Percentiles rank a stretch among this genome's conserved stretches.
Conservation (phyloP, 1,284 basidiomycete species). For the Ustilago nuda region DNA sequence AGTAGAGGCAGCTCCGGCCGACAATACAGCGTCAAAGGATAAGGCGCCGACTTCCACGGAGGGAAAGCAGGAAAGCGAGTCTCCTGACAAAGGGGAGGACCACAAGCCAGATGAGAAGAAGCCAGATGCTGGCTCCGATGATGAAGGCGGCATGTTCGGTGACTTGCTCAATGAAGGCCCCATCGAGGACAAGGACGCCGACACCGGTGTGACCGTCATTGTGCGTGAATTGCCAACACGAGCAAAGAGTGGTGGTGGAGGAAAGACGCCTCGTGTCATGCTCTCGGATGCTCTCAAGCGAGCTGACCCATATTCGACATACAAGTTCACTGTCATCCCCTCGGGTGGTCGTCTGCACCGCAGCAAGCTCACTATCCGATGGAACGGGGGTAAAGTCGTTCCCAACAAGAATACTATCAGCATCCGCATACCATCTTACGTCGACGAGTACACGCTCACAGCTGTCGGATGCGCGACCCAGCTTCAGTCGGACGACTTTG, state of each 20-base stretch:
- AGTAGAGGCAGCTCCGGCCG: background rate
- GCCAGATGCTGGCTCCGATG: constrained; percentile 28
- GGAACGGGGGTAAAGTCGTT: constrained; percentile 60
- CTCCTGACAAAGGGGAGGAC: constrained; percentile 2
- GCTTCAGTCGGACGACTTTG: constrained; percentile 87
- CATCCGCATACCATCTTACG: constrained; percentile 66
- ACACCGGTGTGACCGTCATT: constrained; percentile 40
- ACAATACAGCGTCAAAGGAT: background rate
- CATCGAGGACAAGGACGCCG: constrained; percentile 76
- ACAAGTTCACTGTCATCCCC: constrained; percentile 73
- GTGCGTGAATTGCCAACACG: constrained; percentile 54
- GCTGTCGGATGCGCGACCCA: constrained; percentile 83
- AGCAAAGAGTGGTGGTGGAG: constrained; percentile 55
- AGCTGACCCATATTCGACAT: constrained; percentile 79
- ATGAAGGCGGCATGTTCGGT: constrained; percentile 77
- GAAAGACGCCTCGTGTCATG: constrained; percentile 61
- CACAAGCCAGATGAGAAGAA: constrained; percentile 13
- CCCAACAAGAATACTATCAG: constrained; percentile 71
- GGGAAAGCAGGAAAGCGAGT: background rate
- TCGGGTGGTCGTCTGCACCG: constrained; percentile 55
- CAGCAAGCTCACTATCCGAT: constrained; percentile 60
- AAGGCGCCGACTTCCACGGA: background rate
- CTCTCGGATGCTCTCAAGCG: constrained; percentile 67
- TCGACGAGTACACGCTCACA: constrained; percentile 83
- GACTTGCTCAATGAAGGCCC: constrained; percentile 80